Evolutionary conservation across 345 rosid genomes (phyloP), one percentile per base, ranked within the genome.

Genomic region (Turritis glabra): DNA sequence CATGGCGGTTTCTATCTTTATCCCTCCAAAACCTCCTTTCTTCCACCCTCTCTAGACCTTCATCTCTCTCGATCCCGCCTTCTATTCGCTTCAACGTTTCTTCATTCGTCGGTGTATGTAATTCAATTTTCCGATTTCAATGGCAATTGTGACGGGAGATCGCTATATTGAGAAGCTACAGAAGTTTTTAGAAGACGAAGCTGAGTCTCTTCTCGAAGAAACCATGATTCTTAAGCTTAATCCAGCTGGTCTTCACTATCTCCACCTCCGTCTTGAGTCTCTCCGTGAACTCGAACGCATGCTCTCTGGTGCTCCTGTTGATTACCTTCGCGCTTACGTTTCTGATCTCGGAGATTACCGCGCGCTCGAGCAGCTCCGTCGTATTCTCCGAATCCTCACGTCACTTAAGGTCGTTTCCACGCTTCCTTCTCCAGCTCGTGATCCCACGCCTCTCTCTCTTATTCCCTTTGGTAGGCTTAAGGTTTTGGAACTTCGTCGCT

Each of bases 81-180:
- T 7, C 48, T 3, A 6, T 0, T 35, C 52, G 2, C 15, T 5
- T 63, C 35, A 2, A 27, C 22, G 29, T 41, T 5, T 72, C 62
- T 5, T n/a, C 33, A 18, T 15, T 41, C 47, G 25, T n/a, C n/a
- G n/a, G n/a, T n/a, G n/a, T n/a, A n/a, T n/a, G n/a, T n/a, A n/a
- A n/a, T n/a, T n/a, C n/a, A n/a, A n/a, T n/a, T n/a, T n/a, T n/a
- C n/a, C n/a, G 25, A 14, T 51, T 71, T 19, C 33, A 40, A 93
- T 93, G 97, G 96, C 87, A 81, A 85, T 89, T 79, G 97, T 95
- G 27, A 95, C 97, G n/a, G 99, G 99, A 52, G 99, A 95, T 82
- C 93, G 97, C 4, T 95, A 95, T 76, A 77, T 95, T 0, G 97
- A 95, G 69, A 87, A 85, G 77, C 85, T 95, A 43, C 92, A 87